Conservation (phyloP, 345 rosid genomes). For the Boechera divaricarpa region DNA sequence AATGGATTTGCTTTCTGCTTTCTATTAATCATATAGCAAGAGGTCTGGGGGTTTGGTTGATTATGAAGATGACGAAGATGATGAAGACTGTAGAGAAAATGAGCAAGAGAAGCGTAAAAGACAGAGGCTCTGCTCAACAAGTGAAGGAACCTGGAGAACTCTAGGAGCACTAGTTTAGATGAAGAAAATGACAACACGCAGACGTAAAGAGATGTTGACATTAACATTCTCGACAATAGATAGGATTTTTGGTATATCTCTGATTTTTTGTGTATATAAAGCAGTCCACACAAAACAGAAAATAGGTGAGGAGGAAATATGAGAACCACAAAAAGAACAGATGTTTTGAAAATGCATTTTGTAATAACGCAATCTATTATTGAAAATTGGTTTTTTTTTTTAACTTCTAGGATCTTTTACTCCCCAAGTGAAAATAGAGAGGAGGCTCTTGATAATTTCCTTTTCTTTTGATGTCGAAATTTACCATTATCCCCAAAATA, state of each 20-base stretch:
- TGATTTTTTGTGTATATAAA: neutral
- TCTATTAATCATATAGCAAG: slow-evolving; percentile 42
- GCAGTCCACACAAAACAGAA: neutral
- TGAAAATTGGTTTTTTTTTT: neutral
- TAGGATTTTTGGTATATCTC: neutral
- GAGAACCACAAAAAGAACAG: slow-evolving; percentile 2
- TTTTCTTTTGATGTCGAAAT: no score
- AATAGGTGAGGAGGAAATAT: neutral
- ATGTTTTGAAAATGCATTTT: slow-evolving; percentile 11
- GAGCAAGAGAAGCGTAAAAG: slow-evolving; percentile 60
- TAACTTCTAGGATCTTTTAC: neutral
- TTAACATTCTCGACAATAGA: neutral
- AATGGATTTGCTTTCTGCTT: slow-evolving; percentile 20
- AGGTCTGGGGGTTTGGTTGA: slow-evolving; percentile 79
- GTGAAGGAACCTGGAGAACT: slow-evolving; percentile 46
- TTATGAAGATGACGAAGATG: slow-evolving; percentile 75
- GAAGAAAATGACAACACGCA: slow-evolving; percentile 43
- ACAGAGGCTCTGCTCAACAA: slow-evolving; percentile 64
- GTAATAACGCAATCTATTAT: neutral
- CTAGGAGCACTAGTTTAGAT: slow-evolving; percentile 41
- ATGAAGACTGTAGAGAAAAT: slow-evolving; percentile 49
- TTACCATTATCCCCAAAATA: no score
- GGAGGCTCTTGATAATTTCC: no score
- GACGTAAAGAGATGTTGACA: neutral
- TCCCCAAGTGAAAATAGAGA: neutral